Evolutionary conservation across 352 stramenopile species (phyloP).

Genomic region (Globisporangium iwayamae): DNA sequence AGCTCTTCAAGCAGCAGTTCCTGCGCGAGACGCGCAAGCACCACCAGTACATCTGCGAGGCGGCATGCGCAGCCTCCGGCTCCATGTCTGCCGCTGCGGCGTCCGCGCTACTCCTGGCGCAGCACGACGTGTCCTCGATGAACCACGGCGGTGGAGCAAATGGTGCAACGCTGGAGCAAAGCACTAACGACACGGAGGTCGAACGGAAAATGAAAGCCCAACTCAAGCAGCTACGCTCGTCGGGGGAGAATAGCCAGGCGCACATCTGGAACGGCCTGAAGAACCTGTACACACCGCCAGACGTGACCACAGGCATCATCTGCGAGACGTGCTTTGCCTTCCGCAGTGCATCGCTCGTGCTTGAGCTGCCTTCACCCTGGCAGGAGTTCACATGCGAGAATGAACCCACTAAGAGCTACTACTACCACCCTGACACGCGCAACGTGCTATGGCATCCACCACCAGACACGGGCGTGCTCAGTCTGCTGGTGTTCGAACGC

Average conservation of each 20-base stretch:
- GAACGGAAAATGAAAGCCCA: not conserved
- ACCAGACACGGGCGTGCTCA: constrained; percentile 30
- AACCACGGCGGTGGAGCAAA: not conserved
- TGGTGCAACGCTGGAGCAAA: not conserved
- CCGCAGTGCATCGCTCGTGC: constrained; percentile 28
- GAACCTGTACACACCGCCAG: constrained; percentile 43
- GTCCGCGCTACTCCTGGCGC: constrained; percentile 31
- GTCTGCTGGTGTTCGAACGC: constrained; percentile 45
- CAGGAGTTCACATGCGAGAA: constrained; percentile 46
- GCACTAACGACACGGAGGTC: not conserved
- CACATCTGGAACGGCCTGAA: constrained; percentile 27
- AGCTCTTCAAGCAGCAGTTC: constrained; percentile 56
- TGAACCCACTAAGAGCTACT: constrained; percentile 42
- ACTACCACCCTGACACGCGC: constrained; percentile 33
- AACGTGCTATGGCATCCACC: constrained; percentile 47
- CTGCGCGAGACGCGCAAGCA: constrained; percentile 44
- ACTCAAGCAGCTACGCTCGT: not conserved
- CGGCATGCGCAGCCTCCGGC: constrained; percentile 24
- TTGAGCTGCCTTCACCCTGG: constrained; percentile 37
- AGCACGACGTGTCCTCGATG: constrained; percentile 15
- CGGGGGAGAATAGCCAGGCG: constrained; percentile 4
- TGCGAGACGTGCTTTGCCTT: constrained; percentile 50
- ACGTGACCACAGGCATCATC: constrained; percentile 46
- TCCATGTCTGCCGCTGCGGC: constrained; percentile 20
- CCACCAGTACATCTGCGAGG: constrained; percentile 44